Evolutionary conservation across 1,284 basidiomycete species (phyloP), one percentile per base, ranked within the genome.

Genomic region (Boletus mariae): DNA sequence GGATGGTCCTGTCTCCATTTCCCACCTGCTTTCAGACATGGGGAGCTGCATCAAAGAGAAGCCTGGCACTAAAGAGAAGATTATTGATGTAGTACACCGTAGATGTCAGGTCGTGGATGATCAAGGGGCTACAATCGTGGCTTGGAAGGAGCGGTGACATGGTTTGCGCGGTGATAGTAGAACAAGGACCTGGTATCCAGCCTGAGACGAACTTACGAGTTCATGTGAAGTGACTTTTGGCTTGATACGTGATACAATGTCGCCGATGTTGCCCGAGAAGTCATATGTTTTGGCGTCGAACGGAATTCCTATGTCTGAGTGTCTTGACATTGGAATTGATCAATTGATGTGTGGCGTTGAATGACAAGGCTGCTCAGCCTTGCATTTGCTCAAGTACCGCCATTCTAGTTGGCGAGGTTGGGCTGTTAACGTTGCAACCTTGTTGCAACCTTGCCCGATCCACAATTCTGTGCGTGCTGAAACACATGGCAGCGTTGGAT

Each of bases 41-140:
- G 67, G 80, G 60, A 59, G 71, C 59, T 53, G 77, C 47, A 67
- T 72, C 35, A 66, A 68, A 34, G 78, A 80, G 34, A 94, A 93
- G 71, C 66, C 77, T 52, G 92, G 92, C 28, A 79, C 90, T 4
- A 74, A 71, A 60, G 84, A 85, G 61, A 94, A 94, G 71, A 74
- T 93, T 23, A 52, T 78, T 28, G 92, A 94, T 62, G 82, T 93
- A 47, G 76, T 85, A 11, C 64, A 72, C 52, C 81, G 92, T 58
- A 77, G 73, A 60, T 88, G 86, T 63, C 71, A 75, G 17, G 67
- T 83, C 46, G 73, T 78, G 20, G 78, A 82, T 57, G 81, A 83
- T 61, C 73, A 73, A 44, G 79, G 81, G 62, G 75, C 73, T 25
- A 77, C 79, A 62, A 71, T 68, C 46, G 78, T 81, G 81, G 80